These are phyloP conservation scores for Ailanthus altissimus DNA, from an alignment of 345 rosid species.

Conservation along the genomic window DNA sequence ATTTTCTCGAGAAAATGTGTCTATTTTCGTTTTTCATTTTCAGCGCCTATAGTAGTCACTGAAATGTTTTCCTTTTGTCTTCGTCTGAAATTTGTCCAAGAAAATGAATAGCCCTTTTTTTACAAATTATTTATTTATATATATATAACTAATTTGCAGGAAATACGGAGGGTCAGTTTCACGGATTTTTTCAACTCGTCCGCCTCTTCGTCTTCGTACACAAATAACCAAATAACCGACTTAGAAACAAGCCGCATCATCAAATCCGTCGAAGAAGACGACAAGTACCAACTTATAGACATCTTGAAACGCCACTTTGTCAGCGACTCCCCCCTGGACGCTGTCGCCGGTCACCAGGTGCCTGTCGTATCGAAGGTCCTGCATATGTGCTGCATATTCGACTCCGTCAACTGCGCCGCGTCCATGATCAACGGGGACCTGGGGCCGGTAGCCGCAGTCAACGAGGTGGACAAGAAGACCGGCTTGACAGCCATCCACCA, in stretches of 20 bases:
- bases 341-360: neutral
- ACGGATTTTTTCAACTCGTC: constrained; percentile 29
- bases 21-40: neutral
- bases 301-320: constrained; percentile 28
- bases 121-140: no score
- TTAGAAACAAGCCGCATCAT: constrained; percentile 25
- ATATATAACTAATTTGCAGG: constrained; percentile 31
- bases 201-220: constrained; percentile 21
- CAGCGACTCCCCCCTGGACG: constrained; percentile 27
- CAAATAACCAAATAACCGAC: constrained; percentile 6
- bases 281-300: constrained; percentile 39
- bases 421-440: constrained; percentile 61
- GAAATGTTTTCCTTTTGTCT: neutral
- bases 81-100: neutral
- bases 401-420: constrained; percentile 58
- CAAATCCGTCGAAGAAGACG: constrained; percentile 45
- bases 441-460: constrained; percentile 53
- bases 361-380: constrained; percentile 46
- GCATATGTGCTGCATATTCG: constrained; percentile 52
- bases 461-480: constrained; percentile 36
- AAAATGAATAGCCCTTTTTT: neutral
- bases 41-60: neutral
- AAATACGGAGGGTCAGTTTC: constrained; percentile 21
- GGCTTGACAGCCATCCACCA: constrained; percentile 63
- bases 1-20: no score